Evolutionary conservation across 441 rosid genomes (phyloP).

Genomic region (Mallotus japonicus): DNA sequence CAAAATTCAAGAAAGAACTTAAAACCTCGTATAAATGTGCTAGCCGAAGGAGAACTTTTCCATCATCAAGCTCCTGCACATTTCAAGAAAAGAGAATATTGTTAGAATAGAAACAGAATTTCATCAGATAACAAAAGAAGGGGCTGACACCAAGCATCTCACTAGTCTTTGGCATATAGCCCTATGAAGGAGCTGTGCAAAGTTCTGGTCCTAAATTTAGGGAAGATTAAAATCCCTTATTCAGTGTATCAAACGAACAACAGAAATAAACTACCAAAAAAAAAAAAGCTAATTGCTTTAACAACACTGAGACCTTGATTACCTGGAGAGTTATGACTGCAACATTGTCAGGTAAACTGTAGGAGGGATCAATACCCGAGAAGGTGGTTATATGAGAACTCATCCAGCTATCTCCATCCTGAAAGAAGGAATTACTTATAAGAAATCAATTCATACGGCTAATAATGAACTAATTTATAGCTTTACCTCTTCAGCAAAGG

Average conservation of each 20-base stretch:
- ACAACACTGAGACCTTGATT: not conserved
- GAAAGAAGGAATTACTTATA: slow-evolving; percentile 16
- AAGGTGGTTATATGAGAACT: slow-evolving; percentile 40
- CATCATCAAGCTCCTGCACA: slow-evolving; percentile 49
- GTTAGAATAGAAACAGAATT: not conserved
- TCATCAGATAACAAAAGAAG: not conserved
- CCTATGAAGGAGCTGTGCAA: not conserved
- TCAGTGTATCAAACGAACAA: slow-evolving; percentile 10
- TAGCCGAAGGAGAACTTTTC: slow-evolving; percentile 47
- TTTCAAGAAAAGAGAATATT: slow-evolving; percentile 11
- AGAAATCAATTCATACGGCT: slow-evolving; percentile 15
- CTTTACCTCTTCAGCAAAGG: slow-evolving; percentile 54
- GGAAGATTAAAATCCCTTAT: not conserved
- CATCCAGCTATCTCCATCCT: slow-evolving; percentile 46
- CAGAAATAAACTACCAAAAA: not conserved
- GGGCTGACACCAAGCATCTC: not conserved
- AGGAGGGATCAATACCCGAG: slow-evolving; percentile 50
- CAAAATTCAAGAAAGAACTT: not conserved
- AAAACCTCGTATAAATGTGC: slow-evolving; percentile 56
- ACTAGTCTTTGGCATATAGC: too few relatives aligned
- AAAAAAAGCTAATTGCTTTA: not conserved
- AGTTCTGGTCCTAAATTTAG: not conserved
- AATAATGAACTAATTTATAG: not conserved
- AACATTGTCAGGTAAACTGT: slow-evolving; percentile 48
- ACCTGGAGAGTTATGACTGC: slow-evolving; percentile 52